Evolutionary conservation across 352 stramenopile genomes (phyloP).

Genomic region (Lagenidium giganteum): DNA sequence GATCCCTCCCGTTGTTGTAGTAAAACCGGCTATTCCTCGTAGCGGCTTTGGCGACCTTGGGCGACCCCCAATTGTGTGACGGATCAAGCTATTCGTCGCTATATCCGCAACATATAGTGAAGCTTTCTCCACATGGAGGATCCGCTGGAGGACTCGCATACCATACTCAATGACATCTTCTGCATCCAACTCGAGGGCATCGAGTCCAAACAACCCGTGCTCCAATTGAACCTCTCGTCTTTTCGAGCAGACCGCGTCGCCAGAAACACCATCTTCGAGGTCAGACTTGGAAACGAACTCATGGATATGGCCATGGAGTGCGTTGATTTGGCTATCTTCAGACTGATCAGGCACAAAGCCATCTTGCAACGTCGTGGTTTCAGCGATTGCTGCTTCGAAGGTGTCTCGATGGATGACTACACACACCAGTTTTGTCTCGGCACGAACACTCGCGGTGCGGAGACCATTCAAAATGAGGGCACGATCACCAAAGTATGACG

Average conservation of each 20-base stretch:
- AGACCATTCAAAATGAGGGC: neutral
- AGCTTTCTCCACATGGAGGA: too few relatives aligned
- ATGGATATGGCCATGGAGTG: too few relatives aligned
- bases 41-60: constrained; percentile 5
- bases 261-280: too few relatives aligned
- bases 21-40: neutral
- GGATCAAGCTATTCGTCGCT: neutral
- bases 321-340: too few relatives aligned
- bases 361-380: neutral
- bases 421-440: neutral
- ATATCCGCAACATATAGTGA: constrained; percentile 2
- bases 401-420: neutral
- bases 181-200: too few relatives aligned
- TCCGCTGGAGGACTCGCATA: too few relatives aligned
- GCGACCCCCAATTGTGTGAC: neutral
- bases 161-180: too few relatives aligned
- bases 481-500: neutral
- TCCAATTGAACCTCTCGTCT: too few relatives aligned
- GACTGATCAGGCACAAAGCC: constrained; percentile 4
- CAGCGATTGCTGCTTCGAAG: neutral
- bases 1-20: neutral
- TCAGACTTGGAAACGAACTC: too few relatives aligned
- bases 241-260: too few relatives aligned
- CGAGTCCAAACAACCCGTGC: too few relatives aligned
- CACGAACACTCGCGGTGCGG: too few relatives aligned